Conservation (phyloP, 768 basidiomycete genomes). For the Tylopilus intermedius region DNA sequence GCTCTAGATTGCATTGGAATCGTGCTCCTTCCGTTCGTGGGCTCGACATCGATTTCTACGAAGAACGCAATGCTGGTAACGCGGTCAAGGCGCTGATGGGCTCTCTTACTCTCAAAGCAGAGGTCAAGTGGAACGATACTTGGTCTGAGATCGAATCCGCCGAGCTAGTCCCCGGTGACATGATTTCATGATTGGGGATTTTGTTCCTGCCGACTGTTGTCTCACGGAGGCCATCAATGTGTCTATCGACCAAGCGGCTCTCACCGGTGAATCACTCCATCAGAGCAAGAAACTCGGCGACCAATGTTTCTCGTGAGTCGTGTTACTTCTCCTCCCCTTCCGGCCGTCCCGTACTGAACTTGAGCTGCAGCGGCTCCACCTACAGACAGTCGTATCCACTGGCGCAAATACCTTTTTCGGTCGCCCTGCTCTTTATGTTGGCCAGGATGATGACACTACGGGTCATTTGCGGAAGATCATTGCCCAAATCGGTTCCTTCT, state of each 20-base stretch:
- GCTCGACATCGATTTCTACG: conserved; percentile 97
- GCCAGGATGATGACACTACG: conserved; percentile 94
- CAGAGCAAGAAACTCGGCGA: conserved; percentile 88
- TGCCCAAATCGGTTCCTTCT: conserved; percentile 97
- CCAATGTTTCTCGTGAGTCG: conserved; percentile 91
- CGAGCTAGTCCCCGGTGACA: conserved; percentile 89
- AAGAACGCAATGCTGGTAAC: conserved; percentile 95
- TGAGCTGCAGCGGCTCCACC: conserved; percentile 70
- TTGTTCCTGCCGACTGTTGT: conserved; percentile 97
- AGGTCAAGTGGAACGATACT: conserved; percentile 76
- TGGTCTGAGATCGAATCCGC: conserved; percentile 93
- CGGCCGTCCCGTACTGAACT: conserved; percentile 1
- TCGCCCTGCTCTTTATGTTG: conserved; percentile 95
- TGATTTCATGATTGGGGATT: conserved; percentile 95
- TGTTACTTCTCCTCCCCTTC: conserved; percentile 14
- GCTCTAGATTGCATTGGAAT: conserved; percentile 87
- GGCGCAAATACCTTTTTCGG: conserved; percentile 99
- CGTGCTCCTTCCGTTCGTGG: conserved; percentile 83
- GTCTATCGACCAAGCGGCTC: conserved; percentile 96
- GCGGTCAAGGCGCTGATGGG: conserved; percentile 99
- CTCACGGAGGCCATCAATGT: conserved; percentile 95
- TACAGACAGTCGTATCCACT: conserved; percentile 99
- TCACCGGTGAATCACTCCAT: conserved; percentile 96
- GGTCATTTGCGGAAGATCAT: conserved; percentile 99
- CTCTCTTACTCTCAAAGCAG: conserved; percentile 96